These are phyloP conservation scores for Leishmania gerbilli DNA, from an alignment of 208 protist genomes.

Conservation along the genomic window DNA sequence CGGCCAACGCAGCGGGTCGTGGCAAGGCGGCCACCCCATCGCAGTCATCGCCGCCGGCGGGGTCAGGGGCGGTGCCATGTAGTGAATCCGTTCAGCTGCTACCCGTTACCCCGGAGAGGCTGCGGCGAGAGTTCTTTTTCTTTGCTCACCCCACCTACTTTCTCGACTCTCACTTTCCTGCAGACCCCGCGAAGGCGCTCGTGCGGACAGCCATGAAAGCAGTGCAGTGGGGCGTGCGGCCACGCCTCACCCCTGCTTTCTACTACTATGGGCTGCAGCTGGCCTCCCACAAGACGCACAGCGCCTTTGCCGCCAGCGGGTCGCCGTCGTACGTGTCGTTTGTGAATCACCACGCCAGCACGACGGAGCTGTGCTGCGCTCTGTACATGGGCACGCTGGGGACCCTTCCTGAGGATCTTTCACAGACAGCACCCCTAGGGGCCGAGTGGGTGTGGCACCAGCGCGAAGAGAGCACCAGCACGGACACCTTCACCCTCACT, in stretches of 20 bases:
- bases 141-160: constrained; percentile 62
- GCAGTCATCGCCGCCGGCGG: neutral
- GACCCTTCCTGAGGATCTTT: constrained; percentile 53
- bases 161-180: constrained; percentile 65
- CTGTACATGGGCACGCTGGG: constrained; percentile 66
- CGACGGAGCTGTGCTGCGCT: constrained; percentile 74
- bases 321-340: constrained; percentile 77
- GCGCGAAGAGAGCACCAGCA: constrained; percentile 52
- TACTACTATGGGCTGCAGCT: constrained; percentile 62
- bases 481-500: constrained; percentile 82
- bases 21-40: neutral
- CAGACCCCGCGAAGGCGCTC: constrained; percentile 37
- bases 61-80: neutral
- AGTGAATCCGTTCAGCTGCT: constrained; percentile 5
- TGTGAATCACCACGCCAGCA: constrained; percentile 47
- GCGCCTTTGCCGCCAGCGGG: constrained; percentile 45
- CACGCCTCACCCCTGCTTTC: constrained; percentile 66
- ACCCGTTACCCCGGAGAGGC: constrained; percentile 15
- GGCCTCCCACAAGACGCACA: constrained; percentile 45
- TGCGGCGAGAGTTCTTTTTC: constrained; percentile 76
- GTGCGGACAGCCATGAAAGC: constrained; percentile 38
- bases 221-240: constrained; percentile 52
- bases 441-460: constrained; percentile 87
- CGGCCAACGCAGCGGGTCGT: too few species aligned
- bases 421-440: constrained; percentile 34